These are phyloP conservation scores for Alternaria atra DNA, from an alignment of 2,329 filamentous ascomycete genomes.

Conservation along the genomic window DNA sequence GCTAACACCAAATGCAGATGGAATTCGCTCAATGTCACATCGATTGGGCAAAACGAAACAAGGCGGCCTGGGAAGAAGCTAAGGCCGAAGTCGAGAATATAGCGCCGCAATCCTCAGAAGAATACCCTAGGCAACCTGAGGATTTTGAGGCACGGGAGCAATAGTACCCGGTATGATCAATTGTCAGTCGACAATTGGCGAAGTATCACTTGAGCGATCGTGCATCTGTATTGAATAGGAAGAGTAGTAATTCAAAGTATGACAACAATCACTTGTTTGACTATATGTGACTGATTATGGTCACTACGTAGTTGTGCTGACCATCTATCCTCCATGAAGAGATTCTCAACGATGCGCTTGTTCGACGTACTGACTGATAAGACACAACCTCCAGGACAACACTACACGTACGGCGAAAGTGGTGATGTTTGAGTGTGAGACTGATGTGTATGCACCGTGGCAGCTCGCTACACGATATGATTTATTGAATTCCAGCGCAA, in stretches of 20 bases:
- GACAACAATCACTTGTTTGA: background rate
- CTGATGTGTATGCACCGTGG: background rate
- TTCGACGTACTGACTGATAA: background rate
- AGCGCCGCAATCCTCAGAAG: constrained; percentile 54
- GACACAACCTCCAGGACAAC: background rate
- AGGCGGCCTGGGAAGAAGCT: constrained; percentile 92
- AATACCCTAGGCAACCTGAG: constrained; percentile 29
- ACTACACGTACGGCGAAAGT: background rate
- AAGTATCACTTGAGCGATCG: background rate
- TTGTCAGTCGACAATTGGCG: background rate
- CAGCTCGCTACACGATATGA: background rate
- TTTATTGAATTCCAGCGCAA: background rate
- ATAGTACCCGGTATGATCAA: background rate
- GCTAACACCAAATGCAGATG: constrained; percentile 64
- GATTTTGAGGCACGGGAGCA: constrained; percentile 19
- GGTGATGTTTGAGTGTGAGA: background rate
- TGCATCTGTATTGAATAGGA: constrained; percentile 1
- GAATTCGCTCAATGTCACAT: constrained; percentile 92
- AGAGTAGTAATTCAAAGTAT: constrained; percentile 5
- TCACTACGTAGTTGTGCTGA: background rate
- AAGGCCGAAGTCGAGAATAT: constrained; percentile 89
- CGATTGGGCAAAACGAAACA: constrained; percentile 91
- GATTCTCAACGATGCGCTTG: background rate
- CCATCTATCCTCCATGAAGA: background rate
- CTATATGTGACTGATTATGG: background rate